Conservation (phyloP, 1,139 yeast species). For the Kazachstania sp. region DNA sequence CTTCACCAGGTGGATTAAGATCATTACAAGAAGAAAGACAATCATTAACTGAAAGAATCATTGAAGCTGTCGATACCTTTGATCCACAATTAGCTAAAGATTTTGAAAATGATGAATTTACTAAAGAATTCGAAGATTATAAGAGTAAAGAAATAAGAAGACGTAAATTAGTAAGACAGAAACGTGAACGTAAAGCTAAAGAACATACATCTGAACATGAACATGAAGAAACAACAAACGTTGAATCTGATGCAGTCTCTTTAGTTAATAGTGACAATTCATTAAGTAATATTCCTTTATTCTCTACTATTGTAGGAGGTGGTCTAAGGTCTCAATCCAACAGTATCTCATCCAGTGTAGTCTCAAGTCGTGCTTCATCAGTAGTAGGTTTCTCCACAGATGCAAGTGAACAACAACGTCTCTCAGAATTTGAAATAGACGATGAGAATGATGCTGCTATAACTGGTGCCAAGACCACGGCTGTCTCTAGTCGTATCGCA, state of each 20-base stretch:
- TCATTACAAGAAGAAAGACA: slow-evolving; percentile 43
- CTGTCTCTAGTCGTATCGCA: slow-evolving; percentile 18
- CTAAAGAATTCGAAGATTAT: slow-evolving; percentile 10
- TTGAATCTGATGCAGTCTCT: slow-evolving; percentile 29
- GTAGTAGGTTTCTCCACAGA: not conserved
- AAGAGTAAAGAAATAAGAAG: slow-evolving; percentile 27
- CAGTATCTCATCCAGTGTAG: slow-evolving; percentile 8
- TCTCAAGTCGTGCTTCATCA: not conserved
- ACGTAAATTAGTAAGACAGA: slow-evolving; percentile 24
- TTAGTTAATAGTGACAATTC: slow-evolving; percentile 31
- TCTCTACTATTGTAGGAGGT: slow-evolving; percentile 15
- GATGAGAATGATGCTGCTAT: slow-evolving; percentile 9
- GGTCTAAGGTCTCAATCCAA: slow-evolving; percentile 8
- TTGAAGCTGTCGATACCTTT: slow-evolving; percentile 47
- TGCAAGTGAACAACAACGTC: slow-evolving; percentile 1
- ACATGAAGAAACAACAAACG: slow-evolving; percentile 9
- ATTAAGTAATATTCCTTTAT: slow-evolving; percentile 28
- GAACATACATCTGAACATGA: slow-evolving; percentile 17
- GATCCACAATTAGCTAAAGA: slow-evolving; percentile 63
- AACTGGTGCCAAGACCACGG: slow-evolving; percentile 5
- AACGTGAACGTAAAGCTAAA: slow-evolving; percentile 15
- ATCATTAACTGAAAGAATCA: slow-evolving; percentile 45
- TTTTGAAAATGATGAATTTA: slow-evolving; percentile 31
- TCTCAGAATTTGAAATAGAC: slow-evolving; percentile 1
- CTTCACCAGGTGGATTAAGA: slow-evolving; percentile 36